Evolutionary conservation across 2,329 filamentous ascomycete genomes (phyloP).

Genomic region (Seiridium cupressi): DNA sequence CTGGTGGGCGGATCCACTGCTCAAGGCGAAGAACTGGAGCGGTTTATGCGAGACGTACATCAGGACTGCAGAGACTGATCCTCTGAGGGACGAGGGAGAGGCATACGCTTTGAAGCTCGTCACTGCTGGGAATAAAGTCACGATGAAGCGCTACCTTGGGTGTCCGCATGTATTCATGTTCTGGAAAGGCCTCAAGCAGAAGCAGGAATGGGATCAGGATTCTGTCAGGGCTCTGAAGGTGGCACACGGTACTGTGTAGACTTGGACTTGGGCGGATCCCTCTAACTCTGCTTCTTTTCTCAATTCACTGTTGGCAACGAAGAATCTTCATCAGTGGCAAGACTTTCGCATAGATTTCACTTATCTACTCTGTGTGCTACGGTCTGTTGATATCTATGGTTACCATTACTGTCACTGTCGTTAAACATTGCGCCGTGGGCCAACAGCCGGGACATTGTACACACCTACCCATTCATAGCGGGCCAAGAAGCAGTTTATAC

Average conservation of each 20-base stretch:
- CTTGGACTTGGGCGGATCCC: too few species aligned
- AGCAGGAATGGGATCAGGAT: constrained; percentile 31
- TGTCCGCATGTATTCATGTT: constrained; percentile 48
- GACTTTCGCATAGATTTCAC: too few species aligned
- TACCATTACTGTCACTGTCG: too few species aligned
- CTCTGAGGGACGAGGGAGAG: constrained; percentile 48
- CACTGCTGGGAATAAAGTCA: constrained; percentile 43
- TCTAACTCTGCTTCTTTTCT: too few species aligned
- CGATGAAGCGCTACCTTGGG: constrained; percentile 41
- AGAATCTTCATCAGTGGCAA: too few species aligned
- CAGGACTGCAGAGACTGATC: constrained; percentile 35
- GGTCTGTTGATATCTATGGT: too few species aligned
- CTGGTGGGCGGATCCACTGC: constrained; percentile 33
- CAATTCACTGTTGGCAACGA: too few species aligned
- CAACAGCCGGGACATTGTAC: too few species aligned
- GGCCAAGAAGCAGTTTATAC: too few species aligned
- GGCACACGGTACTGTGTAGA: constrained; percentile 21
- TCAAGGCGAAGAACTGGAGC: constrained; percentile 25
- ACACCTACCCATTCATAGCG: too few species aligned
- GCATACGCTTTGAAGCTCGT: constrained; percentile 41
- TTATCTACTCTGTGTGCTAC: too few species aligned
- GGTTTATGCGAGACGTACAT: constrained; percentile 31
- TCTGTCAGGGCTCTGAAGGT: constrained; percentile 26
- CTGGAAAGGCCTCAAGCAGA: constrained; percentile 20
- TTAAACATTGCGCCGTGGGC: too few species aligned